Evolutionary conservation across 2,329 filamentous ascomycete species (phyloP).

Genomic region (Ophiocordyceps camponoti-rufipedis): DNA sequence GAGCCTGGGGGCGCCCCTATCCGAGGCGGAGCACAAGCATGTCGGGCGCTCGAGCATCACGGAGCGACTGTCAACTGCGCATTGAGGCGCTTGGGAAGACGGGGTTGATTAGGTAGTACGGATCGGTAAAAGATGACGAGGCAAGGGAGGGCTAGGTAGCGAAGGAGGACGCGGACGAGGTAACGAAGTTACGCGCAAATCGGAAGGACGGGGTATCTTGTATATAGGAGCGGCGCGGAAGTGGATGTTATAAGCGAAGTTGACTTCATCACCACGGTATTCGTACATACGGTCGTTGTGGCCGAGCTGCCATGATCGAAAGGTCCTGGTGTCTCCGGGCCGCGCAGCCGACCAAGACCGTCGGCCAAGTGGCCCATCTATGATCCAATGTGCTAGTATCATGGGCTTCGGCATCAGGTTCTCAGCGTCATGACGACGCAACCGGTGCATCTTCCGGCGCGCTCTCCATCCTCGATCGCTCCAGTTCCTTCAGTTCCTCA

Average conservation of each 20-base stretch:
- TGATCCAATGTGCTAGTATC: too few species aligned
- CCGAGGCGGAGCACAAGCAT: slow-evolving; percentile 21
- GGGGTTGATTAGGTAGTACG: not conserved
- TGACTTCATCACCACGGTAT: not conserved
- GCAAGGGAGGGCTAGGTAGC: not conserved
- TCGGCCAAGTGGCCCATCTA: too few species aligned
- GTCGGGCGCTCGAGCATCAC: slow-evolving; percentile 20
- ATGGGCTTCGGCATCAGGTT: too few species aligned
- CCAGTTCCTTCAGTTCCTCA: slow-evolving; percentile 25
- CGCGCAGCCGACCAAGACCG: too few species aligned
- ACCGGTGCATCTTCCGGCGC: too few species aligned
- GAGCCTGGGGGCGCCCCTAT: slow-evolving; percentile 30
- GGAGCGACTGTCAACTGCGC: slow-evolving; percentile 16
- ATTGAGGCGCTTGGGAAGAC: slow-evolving; percentile 7
- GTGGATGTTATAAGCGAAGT: not conserved
- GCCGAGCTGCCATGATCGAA: not conserved
- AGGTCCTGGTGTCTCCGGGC: too few species aligned
- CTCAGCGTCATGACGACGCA: too few species aligned
- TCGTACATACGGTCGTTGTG: too few species aligned
- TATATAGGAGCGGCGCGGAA: not conserved
- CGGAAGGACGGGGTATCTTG: not conserved
- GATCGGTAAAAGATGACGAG: not conserved
- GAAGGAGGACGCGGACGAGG: not conserved
- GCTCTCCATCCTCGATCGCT: not conserved
- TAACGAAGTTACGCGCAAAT: not conserved